Evolutionary conservation across 192 early-diverging fungal species (phyloP).

Genomic region (Coemansia biformis): DNA sequence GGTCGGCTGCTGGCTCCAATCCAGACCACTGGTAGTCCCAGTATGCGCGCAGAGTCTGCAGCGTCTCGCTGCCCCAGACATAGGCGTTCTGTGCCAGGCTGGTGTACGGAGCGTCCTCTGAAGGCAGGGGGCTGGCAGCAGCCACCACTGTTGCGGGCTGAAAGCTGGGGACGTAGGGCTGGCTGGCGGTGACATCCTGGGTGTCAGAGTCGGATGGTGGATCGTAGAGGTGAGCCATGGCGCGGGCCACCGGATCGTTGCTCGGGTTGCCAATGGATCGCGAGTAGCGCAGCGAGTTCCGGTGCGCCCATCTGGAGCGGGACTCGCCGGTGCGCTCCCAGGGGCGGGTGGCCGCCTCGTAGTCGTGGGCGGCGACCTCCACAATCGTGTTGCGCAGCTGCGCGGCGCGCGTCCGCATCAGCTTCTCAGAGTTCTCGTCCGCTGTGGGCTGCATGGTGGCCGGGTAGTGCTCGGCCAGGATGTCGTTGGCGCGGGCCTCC

Average conservation of each 20-base stretch:
- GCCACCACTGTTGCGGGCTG: not conserved
- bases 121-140: not conserved
- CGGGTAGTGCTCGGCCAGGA: slow-evolving; percentile 42
- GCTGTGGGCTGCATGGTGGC: slow-evolving; percentile 42
- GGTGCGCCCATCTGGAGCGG: slow-evolving; percentile 31
- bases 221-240: slow-evolving; percentile 39
- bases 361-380: slow-evolving; percentile 46
- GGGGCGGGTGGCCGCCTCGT: slow-evolving; percentile 38
- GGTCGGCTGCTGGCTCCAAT: not conserved
- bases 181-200: slow-evolving; percentile 12
- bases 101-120: too few relatives aligned
- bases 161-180: slow-evolving; percentile 29
- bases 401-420: slow-evolving; percentile 20
- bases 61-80: slow-evolving; percentile 43
- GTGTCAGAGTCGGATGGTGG: slow-evolving; percentile 14
- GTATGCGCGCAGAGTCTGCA: slow-evolving; percentile 33
- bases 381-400: slow-evolving; percentile 45
- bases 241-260: slow-evolving; percentile 37
- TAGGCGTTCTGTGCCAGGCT: slow-evolving; percentile 22
- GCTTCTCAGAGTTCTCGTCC: slow-evolving; percentile 39
- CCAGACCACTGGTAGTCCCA: slow-evolving; percentile 23
- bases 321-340: slow-evolving; percentile 47
- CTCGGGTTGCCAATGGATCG: slow-evolving; percentile 30
- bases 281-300: slow-evolving; percentile 43
- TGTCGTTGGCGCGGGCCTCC: slow-evolving; percentile 43